phyloP scores from a whole-genome alignment of 192 early-diverging fungal species.

The Linnemannia schmuckeri region DNA sequence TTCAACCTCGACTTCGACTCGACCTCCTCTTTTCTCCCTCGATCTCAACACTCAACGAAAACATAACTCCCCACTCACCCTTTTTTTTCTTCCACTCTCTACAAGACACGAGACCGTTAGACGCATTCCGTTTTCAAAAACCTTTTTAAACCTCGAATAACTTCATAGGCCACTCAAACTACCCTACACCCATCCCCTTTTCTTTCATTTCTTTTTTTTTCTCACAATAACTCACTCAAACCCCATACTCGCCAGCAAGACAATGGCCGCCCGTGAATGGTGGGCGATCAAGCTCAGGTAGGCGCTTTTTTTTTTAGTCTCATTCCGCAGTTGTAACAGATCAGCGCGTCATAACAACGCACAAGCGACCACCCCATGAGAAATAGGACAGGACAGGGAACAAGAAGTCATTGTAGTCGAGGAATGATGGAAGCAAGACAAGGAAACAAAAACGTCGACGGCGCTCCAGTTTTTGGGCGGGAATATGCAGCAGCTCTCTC shows the following conservation, averaged over 20 bases:
- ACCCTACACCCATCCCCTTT: neutral
- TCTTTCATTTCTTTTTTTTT: neutral
- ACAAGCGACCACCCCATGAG: neutral
- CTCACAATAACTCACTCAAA: neutral
- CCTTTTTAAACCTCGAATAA: neutral
- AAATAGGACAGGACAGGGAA: neutral
- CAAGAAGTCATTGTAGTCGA: neutral
- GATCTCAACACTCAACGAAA: neutral
- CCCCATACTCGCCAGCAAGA: neutral
- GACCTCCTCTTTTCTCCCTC: neutral
- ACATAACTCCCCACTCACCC: slow-evolving; percentile 14
- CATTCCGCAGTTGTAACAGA: slow-evolving; percentile 1
- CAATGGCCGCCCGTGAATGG: slow-evolving; percentile 54
- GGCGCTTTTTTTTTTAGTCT: neutral
- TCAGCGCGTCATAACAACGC: neutral
- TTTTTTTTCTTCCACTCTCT: neutral
- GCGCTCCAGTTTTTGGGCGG: neutral
- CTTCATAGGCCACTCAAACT: neutral
- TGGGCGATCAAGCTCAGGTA: slow-evolving; percentile 57
- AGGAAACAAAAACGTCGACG: neutral
- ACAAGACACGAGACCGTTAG: neutral
- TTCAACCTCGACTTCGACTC: neutral
- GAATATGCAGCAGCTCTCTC: neutral
- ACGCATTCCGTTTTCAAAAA: too few species aligned
- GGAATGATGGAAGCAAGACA: neutral